Conservation (phyloP, 2,329 filamentous ascomycete species). For the Sporothrix mexicana region DNA sequence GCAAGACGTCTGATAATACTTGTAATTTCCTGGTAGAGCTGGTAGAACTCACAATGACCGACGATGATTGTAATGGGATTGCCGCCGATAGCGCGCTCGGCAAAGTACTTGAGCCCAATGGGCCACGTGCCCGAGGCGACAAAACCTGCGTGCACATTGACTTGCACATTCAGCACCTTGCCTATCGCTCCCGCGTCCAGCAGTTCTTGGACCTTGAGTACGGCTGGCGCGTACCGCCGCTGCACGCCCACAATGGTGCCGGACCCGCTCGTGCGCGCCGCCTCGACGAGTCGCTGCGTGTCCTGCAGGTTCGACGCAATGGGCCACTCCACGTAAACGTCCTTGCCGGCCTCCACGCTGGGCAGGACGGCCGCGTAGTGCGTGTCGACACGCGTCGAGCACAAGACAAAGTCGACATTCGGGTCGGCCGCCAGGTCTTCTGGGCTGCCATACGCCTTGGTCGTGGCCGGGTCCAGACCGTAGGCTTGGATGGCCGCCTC, state of each 20-base stretch:
- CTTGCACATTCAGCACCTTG: constrained; percentile 12
- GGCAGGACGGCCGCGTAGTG: constrained; percentile 55
- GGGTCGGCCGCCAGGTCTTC: constrained; percentile 55
- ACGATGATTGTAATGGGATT: constrained; percentile 52
- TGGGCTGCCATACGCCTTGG: constrained; percentile 42
- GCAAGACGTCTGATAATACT: not conserved
- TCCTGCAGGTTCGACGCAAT: constrained; percentile 53
- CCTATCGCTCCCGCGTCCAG: not conserved
- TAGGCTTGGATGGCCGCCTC: constrained; percentile 52
- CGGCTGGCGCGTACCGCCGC: not conserved
- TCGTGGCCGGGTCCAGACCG: constrained; percentile 46
- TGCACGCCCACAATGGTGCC: not conserved
- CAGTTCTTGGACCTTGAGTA: constrained; percentile 1
- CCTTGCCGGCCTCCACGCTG: constrained; percentile 58
- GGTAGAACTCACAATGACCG: constrained; percentile 46
- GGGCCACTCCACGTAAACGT: constrained; percentile 64
- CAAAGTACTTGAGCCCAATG: constrained; percentile 54
- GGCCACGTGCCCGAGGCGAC: constrained; percentile 44
- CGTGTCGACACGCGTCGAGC: constrained; percentile 58
- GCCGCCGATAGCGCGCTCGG: constrained; percentile 54
- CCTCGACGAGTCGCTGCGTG: constrained; percentile 48
- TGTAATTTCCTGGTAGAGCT: not conserved
- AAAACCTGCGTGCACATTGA: not conserved
- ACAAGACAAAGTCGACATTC: constrained; percentile 61
- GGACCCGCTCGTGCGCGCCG: not conserved